Evolutionary conservation across 768 basidiomycete genomes (phyloP).

Genomic region (Epithele typhae): DNA sequence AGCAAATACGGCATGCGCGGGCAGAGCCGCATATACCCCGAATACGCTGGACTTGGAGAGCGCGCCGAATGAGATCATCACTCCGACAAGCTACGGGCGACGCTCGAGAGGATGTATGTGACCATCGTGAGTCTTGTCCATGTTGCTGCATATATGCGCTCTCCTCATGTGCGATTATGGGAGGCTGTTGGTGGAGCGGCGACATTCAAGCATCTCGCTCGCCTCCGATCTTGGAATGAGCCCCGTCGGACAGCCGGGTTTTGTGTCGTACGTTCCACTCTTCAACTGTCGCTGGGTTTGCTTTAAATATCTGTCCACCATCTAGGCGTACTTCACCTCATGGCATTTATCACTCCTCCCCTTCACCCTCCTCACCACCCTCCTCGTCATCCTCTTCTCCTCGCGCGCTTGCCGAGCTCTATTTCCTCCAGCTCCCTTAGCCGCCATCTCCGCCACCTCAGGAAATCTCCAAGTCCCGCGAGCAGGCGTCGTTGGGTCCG

Average conservation of each 20-base stretch:
- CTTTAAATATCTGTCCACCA: too few relatives aligned
- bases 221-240: conserved; percentile 40
- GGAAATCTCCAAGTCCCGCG: conserved; percentile 32
- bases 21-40: too few relatives aligned
- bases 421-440: conserved; percentile 35
- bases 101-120: conserved; percentile 37
- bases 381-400: conserved; percentile 33
- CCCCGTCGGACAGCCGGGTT: conserved; percentile 27
- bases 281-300: too few relatives aligned
- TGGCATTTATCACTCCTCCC: conserved; percentile 35
- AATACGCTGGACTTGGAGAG: conserved; percentile 36
- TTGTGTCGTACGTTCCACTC: conserved; percentile 21
- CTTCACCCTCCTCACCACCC: conserved; percentile 28
- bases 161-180: too few relatives aligned
- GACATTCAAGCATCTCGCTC: conserved; percentile 32
- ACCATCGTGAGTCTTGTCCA: conserved; percentile 25
- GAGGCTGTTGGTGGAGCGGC: conserved; percentile 23
- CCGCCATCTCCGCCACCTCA: conserved; percentile 25
- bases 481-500: conserved; percentile 28
- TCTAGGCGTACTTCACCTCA: conserved; percentile 31
- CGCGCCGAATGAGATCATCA: conserved; percentile 35
- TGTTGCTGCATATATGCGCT: too few relatives aligned
- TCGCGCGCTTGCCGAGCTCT: conserved; percentile 29
- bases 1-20: too few relatives aligned
- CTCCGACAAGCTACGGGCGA: conserved; percentile 38